Conservation (phyloP, 208 protist genomes). For the Kentomonas sorsogonicus region DNA sequence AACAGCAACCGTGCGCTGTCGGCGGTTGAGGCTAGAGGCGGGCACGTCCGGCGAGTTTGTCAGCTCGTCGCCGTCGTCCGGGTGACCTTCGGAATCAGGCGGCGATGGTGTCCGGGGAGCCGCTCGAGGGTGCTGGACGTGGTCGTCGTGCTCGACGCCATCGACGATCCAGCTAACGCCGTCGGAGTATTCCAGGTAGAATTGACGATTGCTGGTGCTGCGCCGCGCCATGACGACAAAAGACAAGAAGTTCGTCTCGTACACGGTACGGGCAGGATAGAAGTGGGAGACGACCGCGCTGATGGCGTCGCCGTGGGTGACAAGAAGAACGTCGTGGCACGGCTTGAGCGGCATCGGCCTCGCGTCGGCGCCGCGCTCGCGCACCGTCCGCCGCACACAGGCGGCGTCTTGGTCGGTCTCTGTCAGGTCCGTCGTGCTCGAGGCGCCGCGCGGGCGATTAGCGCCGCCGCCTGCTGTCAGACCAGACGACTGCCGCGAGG, state of each 20-base stretch:
- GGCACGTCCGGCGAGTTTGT: not conserved
- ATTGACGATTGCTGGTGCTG: constrained; percentile 21
- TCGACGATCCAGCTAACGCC: constrained; percentile 62
- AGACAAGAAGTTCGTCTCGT: constrained; percentile 69
- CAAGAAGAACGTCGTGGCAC: constrained; percentile 33
- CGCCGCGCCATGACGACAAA: constrained; percentile 57
- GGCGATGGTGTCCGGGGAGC: too few species aligned
- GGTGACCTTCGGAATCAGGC: not conserved
- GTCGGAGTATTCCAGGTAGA: constrained; percentile 33
- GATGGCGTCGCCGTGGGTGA: constrained; percentile 80
- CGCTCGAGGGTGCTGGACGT: not conserved
- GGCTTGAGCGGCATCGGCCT: not conserved
- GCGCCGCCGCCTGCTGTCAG: too few species aligned
- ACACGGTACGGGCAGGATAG: constrained; percentile 66
- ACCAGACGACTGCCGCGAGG: too few species aligned
- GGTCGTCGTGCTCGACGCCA: constrained; percentile 19
- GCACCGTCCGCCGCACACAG: not conserved
- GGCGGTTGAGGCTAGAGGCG: not conserved
- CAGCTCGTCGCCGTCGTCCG: not conserved
- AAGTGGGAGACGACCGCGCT: constrained; percentile 47
- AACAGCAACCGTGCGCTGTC: not conserved
- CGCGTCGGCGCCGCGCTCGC: not conserved
- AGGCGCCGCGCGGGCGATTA: too few species aligned
- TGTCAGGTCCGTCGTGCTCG: too few species aligned
- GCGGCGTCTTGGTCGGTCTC: not conserved